A percentile compares a stretch with the other conserved stretches of the same genome.
Evolutionary conservation across 2,329 filamentous ascomycete genomes (phyloP).

Genomic region (Ophiostoma piceae): DNA sequence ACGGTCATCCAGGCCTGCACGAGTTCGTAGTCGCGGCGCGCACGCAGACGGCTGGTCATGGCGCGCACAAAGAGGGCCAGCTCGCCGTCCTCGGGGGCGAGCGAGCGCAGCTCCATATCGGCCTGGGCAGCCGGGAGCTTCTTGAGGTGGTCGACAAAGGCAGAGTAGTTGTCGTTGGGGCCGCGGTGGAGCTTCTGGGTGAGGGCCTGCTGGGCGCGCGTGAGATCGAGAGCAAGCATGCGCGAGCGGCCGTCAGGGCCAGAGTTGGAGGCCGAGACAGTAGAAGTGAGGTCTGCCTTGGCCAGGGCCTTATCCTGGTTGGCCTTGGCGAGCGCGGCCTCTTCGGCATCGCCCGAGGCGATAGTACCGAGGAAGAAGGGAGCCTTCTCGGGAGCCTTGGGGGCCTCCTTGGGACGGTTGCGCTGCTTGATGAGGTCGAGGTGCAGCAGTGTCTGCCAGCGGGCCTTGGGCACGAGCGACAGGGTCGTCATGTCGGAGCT

Average conservation of each 20-base stretch:
- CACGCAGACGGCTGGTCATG: conserved; percentile 62
- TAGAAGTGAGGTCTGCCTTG: conserved; percentile 24
- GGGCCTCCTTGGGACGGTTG: conserved; percentile 88
- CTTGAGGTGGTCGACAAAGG: conserved; percentile 74
- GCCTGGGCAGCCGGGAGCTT: conserved; percentile 76
- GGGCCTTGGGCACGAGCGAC: conserved; percentile 79
- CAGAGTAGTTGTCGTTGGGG: conserved; percentile 31
- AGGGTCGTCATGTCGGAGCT: conserved; percentile 79
- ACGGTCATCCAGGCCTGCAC: conserved; percentile 97
- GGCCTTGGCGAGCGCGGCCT: conserved; percentile 11
- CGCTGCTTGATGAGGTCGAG: conserved; percentile 87
- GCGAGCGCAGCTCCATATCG: conserved; percentile 83
- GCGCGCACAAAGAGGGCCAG: conserved; percentile 75
- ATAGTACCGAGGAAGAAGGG: conserved; percentile 43
- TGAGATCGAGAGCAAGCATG: conserved; percentile 62
- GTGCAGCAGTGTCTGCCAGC: conserved; percentile 92
- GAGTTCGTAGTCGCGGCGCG: conserved; percentile 81
- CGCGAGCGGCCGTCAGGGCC: conserved; percentile 45
- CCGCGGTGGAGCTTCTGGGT: conserved; percentile 50
- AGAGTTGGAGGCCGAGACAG: neutral
- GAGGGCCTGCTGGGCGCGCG: conserved; percentile 53
- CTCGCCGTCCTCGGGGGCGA: conserved; percentile 57
- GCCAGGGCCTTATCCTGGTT: conserved; percentile 8
- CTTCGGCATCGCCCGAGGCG: conserved; percentile 24
- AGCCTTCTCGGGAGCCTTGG: conserved; percentile 86